Evolutionary conservation across 306 rosid genomes (phyloP), one percentile per base, ranked within the genome.

Genomic region (Prunus fruticosa): DNA sequence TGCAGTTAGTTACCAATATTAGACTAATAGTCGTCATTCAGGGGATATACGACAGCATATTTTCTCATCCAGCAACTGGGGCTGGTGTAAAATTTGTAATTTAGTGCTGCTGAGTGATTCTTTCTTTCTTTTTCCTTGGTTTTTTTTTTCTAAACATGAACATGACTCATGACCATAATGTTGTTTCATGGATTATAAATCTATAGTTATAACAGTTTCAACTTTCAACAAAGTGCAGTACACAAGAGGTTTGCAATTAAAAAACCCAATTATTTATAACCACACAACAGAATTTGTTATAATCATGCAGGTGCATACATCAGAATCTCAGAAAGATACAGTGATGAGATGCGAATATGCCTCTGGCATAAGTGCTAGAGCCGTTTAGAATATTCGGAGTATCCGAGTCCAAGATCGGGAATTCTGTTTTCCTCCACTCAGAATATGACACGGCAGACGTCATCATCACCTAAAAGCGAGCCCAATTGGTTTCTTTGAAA

Each of bases 321-420:
- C 45, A 14, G 57, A 52, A 14, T 51, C 1, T 34, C 41, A 34
- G 8, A 34, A 20, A 1, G 15, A 6, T 7, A 0, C 15, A 32
- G n/a, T 34, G 8, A 64, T 12, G 43, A 64, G 69, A 64, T 64
- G 69, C 69, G 69, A 64, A 64, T 34, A 64, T 64, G 47, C 69
- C 14, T 18, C 10, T 27, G 49, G 69, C 49, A 64, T 19, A 34
- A 32, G 5, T 10, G 14, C 38, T 19, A 23, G 47, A 18, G 19
- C 49, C 69, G 7, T 34, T 64, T 34, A 34, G 69, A 64, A 64
- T 64, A 64, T 64, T 64, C 50, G 25, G 50, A 34, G 69, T 27
- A 64, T 64, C 69, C 27, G 3, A 34, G 2, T 19, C 50, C 27
- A 18, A 8, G 25, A 10, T 64, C 47, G 15, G 25, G 49, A 8